Evolutionary conservation across 305 asterid species (phyloP), one percentile per base, ranked within the genome.

Genomic region (Stenogyne calaminthoides): DNA sequence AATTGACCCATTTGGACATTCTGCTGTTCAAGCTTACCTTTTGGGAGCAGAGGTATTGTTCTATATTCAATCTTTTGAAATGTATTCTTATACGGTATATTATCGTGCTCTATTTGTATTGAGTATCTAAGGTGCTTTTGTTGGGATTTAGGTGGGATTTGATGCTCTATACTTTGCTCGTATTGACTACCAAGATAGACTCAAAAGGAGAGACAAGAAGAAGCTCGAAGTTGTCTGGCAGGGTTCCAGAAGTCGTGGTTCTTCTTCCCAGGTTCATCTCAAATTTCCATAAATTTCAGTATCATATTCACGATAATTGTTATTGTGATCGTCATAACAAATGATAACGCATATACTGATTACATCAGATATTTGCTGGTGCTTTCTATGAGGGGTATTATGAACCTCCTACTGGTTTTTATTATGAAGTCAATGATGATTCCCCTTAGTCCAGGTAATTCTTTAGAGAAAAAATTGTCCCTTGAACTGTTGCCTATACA

Each of bases 1-100:
- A 72, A 95, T 95, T 14, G 99, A 95, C 73, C 99, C 99, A n/a
- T 95, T 95, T 60, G 99, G 99, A 47, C 99, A 95, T 85, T 91
- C 99, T 34, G 98, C 99, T 56, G 97, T 92, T 44, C 99, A 95
- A 84, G 98, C 98, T 64, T 95, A 95, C 83, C 93, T 95, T 71
- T 79, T 95, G 77, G 99, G 98, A 64, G 89, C 99, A 59, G 97
- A 95, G 96, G 99, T 91, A 79, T 32, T 25, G 16, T 64, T 19
- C 37, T 44, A 51, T 74, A 67, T n/a, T 32, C 42, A n/a, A 22
- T 22, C 67, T 69, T 25, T 14, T 77, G 9, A 19, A 71, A 54
- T 58, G 7, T 42, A 1, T 11, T 56, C 46, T 54, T 74, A 12
- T 51, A 39, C 6, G 29, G 16, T 46, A 25, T 61, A 40, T n/a